Evolutionary conservation across 306 rosid genomes (phyloP).

Genomic region (Pterocarpus santalinus): DNA sequence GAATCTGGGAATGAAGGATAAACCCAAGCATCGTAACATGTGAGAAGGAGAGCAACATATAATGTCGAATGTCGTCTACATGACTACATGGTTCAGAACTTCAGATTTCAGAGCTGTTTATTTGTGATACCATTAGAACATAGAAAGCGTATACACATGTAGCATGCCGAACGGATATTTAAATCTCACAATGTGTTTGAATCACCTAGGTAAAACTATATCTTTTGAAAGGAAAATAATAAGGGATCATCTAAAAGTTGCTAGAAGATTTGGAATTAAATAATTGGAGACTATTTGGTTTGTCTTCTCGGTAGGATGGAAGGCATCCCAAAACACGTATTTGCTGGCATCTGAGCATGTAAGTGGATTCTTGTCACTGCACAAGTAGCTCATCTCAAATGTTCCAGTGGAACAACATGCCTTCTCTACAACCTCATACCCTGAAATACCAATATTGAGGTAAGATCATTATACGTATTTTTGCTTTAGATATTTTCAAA

Average conservation of each 20-base stretch:
- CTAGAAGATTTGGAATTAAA: constrained; percentile 39
- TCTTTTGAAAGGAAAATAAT: not conserved
- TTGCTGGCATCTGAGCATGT: constrained; percentile 53
- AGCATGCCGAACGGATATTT: not conserved
- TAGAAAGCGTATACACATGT: not conserved
- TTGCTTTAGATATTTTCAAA: no score
- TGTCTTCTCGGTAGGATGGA: constrained; percentile 56
- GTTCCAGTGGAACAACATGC: constrained; percentile 58
- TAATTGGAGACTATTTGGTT: constrained; percentile 39
- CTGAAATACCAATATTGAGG: constrained; percentile 20
- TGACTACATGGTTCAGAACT: not conserved
- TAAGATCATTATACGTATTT: no score
- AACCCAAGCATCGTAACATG: not conserved
- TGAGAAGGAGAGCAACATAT: not conserved
- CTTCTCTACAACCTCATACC: constrained; percentile 45
- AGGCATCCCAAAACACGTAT: constrained; percentile 60
- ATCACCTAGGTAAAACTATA: not conserved
- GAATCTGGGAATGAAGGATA: no score
- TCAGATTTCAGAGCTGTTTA: not conserved
- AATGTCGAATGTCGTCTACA: not conserved
- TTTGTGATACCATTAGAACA: not conserved
- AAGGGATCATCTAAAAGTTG: constrained; percentile 30
- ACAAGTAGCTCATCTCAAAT: constrained; percentile 56
- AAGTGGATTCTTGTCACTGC: constrained; percentile 48
- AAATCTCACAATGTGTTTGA: not conserved